These are phyloP conservation scores for Ramularia endophylla DNA, from an alignment of 2,329 filamentous ascomycete genomes.

Conservation along the genomic window DNA sequence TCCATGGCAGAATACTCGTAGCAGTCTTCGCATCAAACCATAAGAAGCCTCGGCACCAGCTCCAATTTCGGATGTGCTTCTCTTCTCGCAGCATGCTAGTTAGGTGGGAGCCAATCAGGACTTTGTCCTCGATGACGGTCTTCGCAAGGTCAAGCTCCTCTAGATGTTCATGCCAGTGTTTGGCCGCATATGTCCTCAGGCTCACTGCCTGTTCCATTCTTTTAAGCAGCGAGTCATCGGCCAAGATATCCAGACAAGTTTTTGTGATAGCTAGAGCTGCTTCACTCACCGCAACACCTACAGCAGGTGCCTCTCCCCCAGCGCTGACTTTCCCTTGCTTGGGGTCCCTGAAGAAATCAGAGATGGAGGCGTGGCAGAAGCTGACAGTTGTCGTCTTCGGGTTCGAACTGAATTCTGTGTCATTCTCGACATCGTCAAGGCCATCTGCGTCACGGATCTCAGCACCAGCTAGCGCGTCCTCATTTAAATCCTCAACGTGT, in stretches of 20 bases:
- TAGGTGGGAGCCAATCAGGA: background rate
- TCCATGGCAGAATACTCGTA: background rate
- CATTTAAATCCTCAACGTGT: too few relatives aligned
- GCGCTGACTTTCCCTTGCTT: conserved; percentile 7
- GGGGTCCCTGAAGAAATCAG: conserved; percentile 9
- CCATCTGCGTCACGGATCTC: background rate
- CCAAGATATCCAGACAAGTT: background rate
- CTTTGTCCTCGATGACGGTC: background rate
- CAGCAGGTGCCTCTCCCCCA: background rate
- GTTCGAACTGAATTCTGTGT: conserved; percentile 7
- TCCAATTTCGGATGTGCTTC: background rate
- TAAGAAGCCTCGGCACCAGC: background rate
- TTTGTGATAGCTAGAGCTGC: background rate
- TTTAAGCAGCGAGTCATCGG: background rate
- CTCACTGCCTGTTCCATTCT: background rate
- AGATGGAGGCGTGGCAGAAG: conserved; percentile 9
- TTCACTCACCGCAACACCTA: background rate
- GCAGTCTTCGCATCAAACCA: background rate
- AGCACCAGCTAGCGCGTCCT: conserved; percentile 2
- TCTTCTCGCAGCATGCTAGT: background rate
- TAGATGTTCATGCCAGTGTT: background rate
- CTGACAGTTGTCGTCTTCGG: conserved; percentile 7
- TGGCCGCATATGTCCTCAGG: background rate
- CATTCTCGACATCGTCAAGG: conserved; percentile 3
- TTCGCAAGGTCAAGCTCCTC: background rate